These are phyloP conservation scores for Solanum chaucha DNA, from an alignment of 257 asterid species.

Conservation along the genomic window DNA sequence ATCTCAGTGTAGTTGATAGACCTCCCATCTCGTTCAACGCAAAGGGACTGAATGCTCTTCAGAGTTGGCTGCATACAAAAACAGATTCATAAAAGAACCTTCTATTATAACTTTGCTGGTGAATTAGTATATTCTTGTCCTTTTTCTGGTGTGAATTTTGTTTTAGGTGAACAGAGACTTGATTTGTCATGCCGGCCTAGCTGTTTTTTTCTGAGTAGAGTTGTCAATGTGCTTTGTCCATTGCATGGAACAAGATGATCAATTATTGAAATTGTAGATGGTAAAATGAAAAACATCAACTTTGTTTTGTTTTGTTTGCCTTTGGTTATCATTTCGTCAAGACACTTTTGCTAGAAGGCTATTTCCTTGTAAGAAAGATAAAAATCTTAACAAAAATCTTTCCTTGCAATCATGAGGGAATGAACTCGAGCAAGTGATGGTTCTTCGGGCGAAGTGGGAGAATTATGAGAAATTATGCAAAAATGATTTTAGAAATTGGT, in stretches of 20 bases:
- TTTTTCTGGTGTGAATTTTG: neutral
- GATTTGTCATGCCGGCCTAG: neutral
- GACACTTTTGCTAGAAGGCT: neutral
- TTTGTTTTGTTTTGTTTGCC: neutral
- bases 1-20: neutral
- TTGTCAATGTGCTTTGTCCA: neutral
- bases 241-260: neutral
- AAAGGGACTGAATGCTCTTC: neutral
- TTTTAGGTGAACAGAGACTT: neutral
- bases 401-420: neutral
- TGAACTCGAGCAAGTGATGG: neutral
- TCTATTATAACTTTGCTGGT: neutral
- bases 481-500: neutral
- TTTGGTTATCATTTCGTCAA: neutral
- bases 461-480: neutral
- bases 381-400: neutral
- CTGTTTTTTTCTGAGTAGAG: neutral
- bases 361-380: neutral
- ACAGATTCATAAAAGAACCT: neutral
- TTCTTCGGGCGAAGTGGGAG: neutral
- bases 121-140: neutral
- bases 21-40: neutral
- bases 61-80: neutral
- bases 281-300: neutral
- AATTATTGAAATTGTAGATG: neutral